Evolutionary conservation across 2,329 filamentous ascomycete species (phyloP), one percentile per base, ranked within the genome.

Genomic region (Huntiella savannae): DNA sequence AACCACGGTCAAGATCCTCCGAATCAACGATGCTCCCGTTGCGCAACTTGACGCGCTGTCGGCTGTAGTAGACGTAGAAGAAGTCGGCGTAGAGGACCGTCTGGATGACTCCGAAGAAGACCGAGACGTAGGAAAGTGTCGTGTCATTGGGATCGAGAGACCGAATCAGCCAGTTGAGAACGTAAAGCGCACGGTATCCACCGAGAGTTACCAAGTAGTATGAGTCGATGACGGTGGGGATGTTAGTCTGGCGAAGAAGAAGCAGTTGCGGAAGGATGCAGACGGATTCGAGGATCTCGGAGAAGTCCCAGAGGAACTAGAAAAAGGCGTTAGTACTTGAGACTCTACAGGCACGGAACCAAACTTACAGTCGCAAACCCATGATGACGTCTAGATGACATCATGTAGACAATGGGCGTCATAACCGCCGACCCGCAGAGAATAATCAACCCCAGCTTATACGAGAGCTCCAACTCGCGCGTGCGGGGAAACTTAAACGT

Each of bases 221-320:
- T n/a, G 84, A 93, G 60, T 94, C 84, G 63, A 96, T 87, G 40
- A 95, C 88, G 42, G 88, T 96, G 0, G 88, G 88, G 0, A 95
- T 85, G 19, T 79, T 86, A n/a, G 88, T 95, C 61, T 95, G 86
- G 50, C 88, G 82, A 11, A 96, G 75, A 38, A 95, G 77, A 4
- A 95, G 73, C 1, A 96, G 77, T 60, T 96, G 88, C 0, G 88
- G 88, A 15, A 96, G 76, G 33, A 95, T 76, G 60, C 82, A 91
- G 50, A 92, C 75, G 33, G 85, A 88, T 63, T 96, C 88, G 56
- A 96, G 79, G 53, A 94, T 81, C 54, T 91, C 78, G 32, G 84
- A 93, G 63, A 95, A 94, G 49, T 78, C 73, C 82, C 84, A 92
- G 51, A 84, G 69, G 58, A 81, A 73, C 82, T 93, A 55, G 10